Evolutionary conservation across 371 early-diverging fungal species (phyloP).

Genomic region (Mucor racemosus): DNA sequence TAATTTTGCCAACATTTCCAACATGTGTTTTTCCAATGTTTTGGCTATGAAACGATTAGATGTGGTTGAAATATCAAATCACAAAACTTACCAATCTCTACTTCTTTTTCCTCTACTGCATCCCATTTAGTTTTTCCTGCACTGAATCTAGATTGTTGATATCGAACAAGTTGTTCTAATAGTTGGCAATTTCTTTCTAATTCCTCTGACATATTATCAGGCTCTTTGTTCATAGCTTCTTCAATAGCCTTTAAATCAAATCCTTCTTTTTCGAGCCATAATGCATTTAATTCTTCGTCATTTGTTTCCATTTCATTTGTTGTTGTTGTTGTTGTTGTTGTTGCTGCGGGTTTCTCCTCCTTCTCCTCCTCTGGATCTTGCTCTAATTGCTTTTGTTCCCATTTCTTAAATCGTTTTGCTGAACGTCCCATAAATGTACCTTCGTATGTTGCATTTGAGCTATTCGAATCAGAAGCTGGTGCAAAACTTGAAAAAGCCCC

Average conservation of each 20-base stretch:
- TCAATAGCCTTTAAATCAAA: conserved; percentile 40
- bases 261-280: conserved; percentile 48
- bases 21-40: conserved; percentile 46
- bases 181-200: conserved; percentile 41
- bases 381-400: conserved; percentile 6
- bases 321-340: neutral
- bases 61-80: neutral
- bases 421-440: conserved; percentile 48
- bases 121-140: conserved; percentile 32
- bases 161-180: conserved; percentile 32
- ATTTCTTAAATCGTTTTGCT: conserved; percentile 35
- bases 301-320: conserved; percentile 3
- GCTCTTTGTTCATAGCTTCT: conserved; percentile 26
- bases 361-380: neutral
- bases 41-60: conserved; percentile 35
- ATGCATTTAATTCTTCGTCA: conserved; percentile 34
- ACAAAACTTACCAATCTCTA: conserved; percentile 33
- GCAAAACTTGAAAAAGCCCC: conserved; percentile 58
- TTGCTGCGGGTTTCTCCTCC: no score
- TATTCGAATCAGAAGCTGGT: conserved; percentile 52
- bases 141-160: conserved; percentile 49
- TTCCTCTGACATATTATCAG: conserved; percentile 23
- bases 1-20: conserved; percentile 38
- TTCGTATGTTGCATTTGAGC: conserved; percentile 51
- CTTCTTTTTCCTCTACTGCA: conserved; percentile 36